These are phyloP conservation scores for Scedosporium dehoogii DNA, from an alignment of 2,329 filamentous ascomycete species.

Conservation along the genomic window DNA sequence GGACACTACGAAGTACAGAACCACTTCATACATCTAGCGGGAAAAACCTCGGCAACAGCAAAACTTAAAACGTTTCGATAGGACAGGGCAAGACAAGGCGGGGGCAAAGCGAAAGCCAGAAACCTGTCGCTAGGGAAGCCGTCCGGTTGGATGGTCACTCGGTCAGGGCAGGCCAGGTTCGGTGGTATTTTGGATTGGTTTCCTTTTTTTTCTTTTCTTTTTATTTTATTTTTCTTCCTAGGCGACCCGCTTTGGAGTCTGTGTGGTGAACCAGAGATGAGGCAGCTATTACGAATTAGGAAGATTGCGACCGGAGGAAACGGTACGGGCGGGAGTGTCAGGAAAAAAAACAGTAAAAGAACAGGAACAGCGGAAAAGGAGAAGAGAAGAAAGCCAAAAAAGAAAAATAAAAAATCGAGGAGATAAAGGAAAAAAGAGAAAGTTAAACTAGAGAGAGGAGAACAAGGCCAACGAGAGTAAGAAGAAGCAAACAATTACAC, in stretches of 20 bases:
- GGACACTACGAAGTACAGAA: no score
- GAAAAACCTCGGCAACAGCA: background rate
- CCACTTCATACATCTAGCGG: background rate
- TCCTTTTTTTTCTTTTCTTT: background rate
- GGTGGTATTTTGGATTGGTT: background rate
- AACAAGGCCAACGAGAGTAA: background rate
- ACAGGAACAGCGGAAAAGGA: background rate
- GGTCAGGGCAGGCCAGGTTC: background rate
- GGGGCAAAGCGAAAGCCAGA: background rate
- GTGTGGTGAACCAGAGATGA: background rate
- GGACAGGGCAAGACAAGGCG: background rate
- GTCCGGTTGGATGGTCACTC: background rate
- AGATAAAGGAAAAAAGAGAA: background rate
- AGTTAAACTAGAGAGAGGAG: background rate
- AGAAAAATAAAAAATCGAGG: background rate
- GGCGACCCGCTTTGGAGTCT: background rate
- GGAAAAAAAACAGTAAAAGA: background rate
- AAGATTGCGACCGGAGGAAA: background rate
- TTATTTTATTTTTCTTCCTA: background rate
- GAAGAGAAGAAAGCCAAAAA: background rate
- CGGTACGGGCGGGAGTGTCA: background rate
- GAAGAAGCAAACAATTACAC: background rate
- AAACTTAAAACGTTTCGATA: background rate
- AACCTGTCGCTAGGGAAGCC: background rate
- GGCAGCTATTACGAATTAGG: conserved; percentile 6